Percentiles rank a stretch among this genome's conserved stretches.
Conservation (phyloP, 1,139 yeast species). For the Geotrichum reessii region DNA sequence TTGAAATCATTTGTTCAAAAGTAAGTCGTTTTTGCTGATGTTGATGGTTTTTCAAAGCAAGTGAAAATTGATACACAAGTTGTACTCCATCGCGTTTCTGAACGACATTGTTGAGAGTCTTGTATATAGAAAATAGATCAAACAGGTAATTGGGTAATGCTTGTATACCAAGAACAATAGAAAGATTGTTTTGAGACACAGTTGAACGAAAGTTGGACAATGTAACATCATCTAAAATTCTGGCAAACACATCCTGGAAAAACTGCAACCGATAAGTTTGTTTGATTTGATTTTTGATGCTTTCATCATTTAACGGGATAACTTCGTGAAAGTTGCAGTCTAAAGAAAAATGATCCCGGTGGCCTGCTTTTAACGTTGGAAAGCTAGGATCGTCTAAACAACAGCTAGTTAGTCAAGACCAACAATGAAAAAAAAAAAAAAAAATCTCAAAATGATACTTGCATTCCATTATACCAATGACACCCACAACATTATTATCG, state of each 20-base stretch:
- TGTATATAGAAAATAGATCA: slow-evolving; percentile 54
- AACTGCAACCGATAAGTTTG: slow-evolving; percentile 73
- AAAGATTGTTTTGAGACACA: slow-evolving; percentile 64
- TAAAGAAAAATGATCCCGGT: slow-evolving; percentile 56
- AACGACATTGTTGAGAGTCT: slow-evolving; percentile 17
- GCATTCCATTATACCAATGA: slow-evolving; percentile 78
- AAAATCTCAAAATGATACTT: slow-evolving; percentile 6
- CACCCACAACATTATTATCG: slow-evolving; percentile 55
- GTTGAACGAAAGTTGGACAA: slow-evolving; percentile 58
- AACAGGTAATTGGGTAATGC: slow-evolving; percentile 41
- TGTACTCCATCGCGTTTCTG: slow-evolving; percentile 59
- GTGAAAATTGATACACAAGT: slow-evolving; percentile 72
- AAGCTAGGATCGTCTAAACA: slow-evolving; percentile 63
- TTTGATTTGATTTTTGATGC: slow-evolving; percentile 52
- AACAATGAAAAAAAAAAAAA: too few relatives aligned
- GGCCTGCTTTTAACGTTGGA: slow-evolving; percentile 72
- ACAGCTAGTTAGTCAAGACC: not conserved
- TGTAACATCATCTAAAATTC: slow-evolving; percentile 74
- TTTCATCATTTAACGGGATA: slow-evolving; percentile 51
- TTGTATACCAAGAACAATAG: slow-evolving; percentile 61
- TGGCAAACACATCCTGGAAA: slow-evolving; percentile 75
- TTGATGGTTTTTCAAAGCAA: slow-evolving; percentile 66
- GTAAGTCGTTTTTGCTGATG: slow-evolving; percentile 59
- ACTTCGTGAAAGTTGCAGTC: slow-evolving; percentile 65
- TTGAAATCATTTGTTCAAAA: slow-evolving; percentile 56